Evolutionary conservation across 108 stramenopile genomes (phyloP), one percentile per base, ranked within the genome.

Genomic region (Stephanodiscus minutulus): DNA sequence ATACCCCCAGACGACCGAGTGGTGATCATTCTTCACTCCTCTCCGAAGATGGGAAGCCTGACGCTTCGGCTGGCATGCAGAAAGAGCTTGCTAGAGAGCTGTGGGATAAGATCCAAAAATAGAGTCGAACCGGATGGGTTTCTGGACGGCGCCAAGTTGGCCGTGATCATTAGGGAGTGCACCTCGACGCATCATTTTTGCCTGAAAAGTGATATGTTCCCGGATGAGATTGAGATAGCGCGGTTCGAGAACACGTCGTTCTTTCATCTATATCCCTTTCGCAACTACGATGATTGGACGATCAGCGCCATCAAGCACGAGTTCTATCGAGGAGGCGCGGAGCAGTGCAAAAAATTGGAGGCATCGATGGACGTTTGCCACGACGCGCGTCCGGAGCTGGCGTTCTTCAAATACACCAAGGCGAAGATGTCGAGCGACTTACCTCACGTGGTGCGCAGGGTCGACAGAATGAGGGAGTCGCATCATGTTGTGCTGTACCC

Each of bases 11-110:
- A 29, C 57, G 22, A 59, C 57, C 57, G 57, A 3, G 33, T 59
- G 17, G 57, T 35, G 25, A 59, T 59, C 21, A 9, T 59, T 3
- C 57, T 59, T 2, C 57, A 59, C 28, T 31, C 7, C 25, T 0
- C 59, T 5, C 59, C 59, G 20, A 60, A 60, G 36, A 60, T 60
- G 59, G 59, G 59, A 11, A 60, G 59, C 8, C 7, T 60, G 59
- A 60, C 59, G 3, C 59, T 60, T 20, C 59, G 59, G 0, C 1
- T 20, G 15, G 59, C 59, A 6, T 60, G 59, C 25, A 20, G 25
- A 7, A 28, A 8, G 5, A 60, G 20, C 35, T 11, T 60, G 59
- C 0, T 28, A 31, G 13, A 6, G 3, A 31, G 17, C 20, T 60
- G 59, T 8, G 59, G 59, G 20, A 20, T 29, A 0, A 7, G 0